These are phyloP conservation scores for Centaurea solstitialis DNA, from an alignment of 129 eudicot species.

Conservation along the genomic window DNA sequence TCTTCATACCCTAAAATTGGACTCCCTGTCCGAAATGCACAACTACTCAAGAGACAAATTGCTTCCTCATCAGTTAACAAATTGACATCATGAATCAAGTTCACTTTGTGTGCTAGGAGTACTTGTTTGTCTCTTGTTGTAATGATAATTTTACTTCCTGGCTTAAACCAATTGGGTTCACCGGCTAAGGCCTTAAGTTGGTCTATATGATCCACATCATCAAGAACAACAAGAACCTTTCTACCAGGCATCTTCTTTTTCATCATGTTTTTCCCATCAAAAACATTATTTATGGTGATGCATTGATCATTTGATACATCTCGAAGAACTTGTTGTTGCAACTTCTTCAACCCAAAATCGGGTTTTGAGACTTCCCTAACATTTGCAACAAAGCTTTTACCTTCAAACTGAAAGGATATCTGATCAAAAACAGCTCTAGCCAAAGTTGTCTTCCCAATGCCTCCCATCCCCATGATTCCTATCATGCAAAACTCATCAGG, in stretches of 20 bases:
- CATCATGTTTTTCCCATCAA: neutral
- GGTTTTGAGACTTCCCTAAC: neutral
- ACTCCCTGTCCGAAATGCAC: conserved; percentile 39
- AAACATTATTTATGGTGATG: neutral
- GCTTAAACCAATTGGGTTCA: too few relatives aligned
- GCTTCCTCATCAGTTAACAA: conserved; percentile 11
- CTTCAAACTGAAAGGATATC: conserved; percentile 8
- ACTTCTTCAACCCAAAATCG: neutral
- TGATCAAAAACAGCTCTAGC: conserved; percentile 16
- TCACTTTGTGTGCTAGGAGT: neutral
- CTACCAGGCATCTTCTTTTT: neutral
- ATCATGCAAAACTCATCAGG: conserved; percentile 18
- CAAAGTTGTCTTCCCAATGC: conserved; percentile 33
- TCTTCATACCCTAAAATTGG: conserved; percentile 22
- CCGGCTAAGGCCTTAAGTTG: conserved; percentile 21
- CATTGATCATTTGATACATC: neutral
- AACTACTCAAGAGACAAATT: conserved; percentile 28
- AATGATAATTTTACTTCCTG: too few relatives aligned
- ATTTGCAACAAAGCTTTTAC: conserved; percentile 19
- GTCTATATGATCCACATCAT: conserved; percentile 28
- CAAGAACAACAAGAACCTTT: conserved; percentile 35
- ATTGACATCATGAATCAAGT: conserved; percentile 18
- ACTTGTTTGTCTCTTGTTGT: too few relatives aligned
- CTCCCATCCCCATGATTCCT: conserved; percentile 34
- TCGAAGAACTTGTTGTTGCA: conserved; percentile 8